Base-by-base conservation (phyloP, 1,284 basidiomycete species). In the Crepidotus sp. region DNA sequence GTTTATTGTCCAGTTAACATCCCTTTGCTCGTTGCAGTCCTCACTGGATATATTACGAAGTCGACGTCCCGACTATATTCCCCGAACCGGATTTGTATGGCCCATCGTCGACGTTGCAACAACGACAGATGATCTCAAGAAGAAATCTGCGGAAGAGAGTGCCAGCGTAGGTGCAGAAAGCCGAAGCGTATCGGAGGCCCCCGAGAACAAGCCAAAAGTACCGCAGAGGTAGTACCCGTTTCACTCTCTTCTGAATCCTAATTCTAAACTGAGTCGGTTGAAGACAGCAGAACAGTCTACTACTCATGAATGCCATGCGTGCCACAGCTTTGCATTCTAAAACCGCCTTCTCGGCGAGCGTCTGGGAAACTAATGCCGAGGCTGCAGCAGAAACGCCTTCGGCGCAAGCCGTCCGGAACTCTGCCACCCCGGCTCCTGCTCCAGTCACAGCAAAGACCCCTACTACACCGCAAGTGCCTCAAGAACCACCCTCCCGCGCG, bases 71-170 rank as follows among this genome's bases (percentile, higher is more conserved):
- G 81, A 83, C 47, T 86, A 83, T 57, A 83, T 82, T 11, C 84
- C 84, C 42, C 73, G 84, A 33, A 81, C 81, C 30, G 84, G 84
- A 7, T 87, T 86, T 55, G 73, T 81, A 3, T 88, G 84, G 84
- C 84, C 84, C 31, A 77, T 88, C 49, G 66, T 72, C 45, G 82
- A 83, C 52, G 59, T 74, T 13, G 64, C 71, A 14, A 48, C 32
- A n/a, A 37, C 64, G 0, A 53, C 68, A 8, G 67, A 73, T 33
- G 69, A 72, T 30, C 49, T 56, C 36, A 60, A 55, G 51, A 76
- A 75, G 61, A 76, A 74, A 56, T 61, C 58, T 47, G 52, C 51
- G 13, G 46, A 56, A 34, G 62, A 70, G 19, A 64, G 63, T 25
- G 61, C 55, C 32, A 48, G 48, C 18, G 40, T 50, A 15, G 36